Conservation (phyloP, 2,329 filamentous ascomycete genomes). For the Torrubiella hemipterigena region DNA sequence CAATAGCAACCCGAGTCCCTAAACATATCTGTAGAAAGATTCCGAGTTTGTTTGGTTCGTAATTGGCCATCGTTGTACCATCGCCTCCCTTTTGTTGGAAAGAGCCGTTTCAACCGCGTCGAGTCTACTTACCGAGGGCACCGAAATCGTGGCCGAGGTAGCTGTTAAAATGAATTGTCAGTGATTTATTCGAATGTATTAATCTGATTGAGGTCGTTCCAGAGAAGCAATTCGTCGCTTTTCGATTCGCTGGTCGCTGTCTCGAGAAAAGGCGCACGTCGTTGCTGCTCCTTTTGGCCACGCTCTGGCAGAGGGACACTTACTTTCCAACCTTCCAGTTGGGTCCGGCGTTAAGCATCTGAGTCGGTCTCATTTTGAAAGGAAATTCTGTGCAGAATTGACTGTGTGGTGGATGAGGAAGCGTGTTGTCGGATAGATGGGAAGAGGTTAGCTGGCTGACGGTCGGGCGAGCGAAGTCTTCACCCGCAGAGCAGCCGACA, state of each 20-base stretch:
- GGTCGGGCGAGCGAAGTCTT: conserved; percentile 13
- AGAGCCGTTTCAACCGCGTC: too few relatives aligned
- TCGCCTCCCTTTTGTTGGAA: background rate
- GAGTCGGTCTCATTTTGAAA: conserved; percentile 28
- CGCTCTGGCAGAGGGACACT: conserved; percentile 10
- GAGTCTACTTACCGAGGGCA: conserved; percentile 52
- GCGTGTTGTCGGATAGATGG: conserved; percentile 6
- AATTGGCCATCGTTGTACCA: background rate
- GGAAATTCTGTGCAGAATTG: conserved; percentile 3
- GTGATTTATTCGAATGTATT: conserved; percentile 8
- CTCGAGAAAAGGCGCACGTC: conserved; percentile 22
- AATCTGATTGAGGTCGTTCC: too few relatives aligned
- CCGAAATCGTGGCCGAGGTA: conserved; percentile 62
- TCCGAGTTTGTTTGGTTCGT: background rate
- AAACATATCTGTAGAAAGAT: too few relatives aligned
- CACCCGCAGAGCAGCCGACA: conserved; percentile 5
- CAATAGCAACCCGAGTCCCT: too few relatives aligned
- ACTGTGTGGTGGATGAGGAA: background rate
- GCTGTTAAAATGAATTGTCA: conserved; percentile 33
- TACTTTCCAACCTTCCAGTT: conserved; percentile 22
- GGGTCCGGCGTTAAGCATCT: conserved; percentile 21
- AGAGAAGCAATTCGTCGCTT: conserved; percentile 6
- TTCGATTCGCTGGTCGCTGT: background rate
- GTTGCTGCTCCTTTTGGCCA: conserved; percentile 6
- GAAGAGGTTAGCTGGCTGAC: conserved; percentile 6